Evolutionary conservation across 148 eudicot genomes (phyloP), one percentile per base, ranked within the genome.

Genomic region (Rheum nobile): DNA sequence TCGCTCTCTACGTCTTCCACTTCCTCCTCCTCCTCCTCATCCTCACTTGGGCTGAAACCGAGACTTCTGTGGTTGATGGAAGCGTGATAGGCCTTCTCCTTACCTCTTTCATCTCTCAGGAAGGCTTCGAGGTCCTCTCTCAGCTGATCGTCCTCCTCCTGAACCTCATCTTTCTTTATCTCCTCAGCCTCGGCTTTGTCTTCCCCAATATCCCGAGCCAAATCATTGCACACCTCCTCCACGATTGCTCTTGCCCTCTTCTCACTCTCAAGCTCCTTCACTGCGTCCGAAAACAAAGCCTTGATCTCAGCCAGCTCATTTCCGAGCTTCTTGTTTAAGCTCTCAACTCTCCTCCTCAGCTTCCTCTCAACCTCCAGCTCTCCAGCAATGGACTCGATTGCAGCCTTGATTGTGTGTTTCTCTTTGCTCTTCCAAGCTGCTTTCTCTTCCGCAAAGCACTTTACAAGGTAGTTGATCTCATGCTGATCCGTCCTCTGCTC

Each of bases 281-380:
- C n/a, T n/a, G n/a, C n/a, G n/a, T n/a, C n/a, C n/a, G n/a, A n/a
- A n/a, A n/a, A n/a, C n/a, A n/a, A 82, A 26, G 80, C 72, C 72
- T 88, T 94, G 61, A 85, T 86, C 26, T 89, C 96, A 8, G 89
- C 83, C 43, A 94, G 80, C 79, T 91, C 97, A 47, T 79, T 83
- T 29, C 97, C 97, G 14, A 94, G 87, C 75, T 86, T 91, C 77
- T 88, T 90, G 82, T 91, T 93, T 77, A 91, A 78, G 78, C 95
- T 86, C 87, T 91, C 96, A 54, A 77, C 72, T 70, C 88, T 85
- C 59, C 87, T 76, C 78, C 97, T 86, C 37, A 91, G 80, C 82
- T 88, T 94, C 75, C 83, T 80, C 79, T 93, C 98, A 19, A 76
- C 83, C 69, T 90, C 94, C 24, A 93, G 89, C 78, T 93, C 94